These are phyloP conservation scores for Globisporangium splendens DNA, from an alignment of 352 stramenopile genomes.

Conservation along the genomic window DNA sequence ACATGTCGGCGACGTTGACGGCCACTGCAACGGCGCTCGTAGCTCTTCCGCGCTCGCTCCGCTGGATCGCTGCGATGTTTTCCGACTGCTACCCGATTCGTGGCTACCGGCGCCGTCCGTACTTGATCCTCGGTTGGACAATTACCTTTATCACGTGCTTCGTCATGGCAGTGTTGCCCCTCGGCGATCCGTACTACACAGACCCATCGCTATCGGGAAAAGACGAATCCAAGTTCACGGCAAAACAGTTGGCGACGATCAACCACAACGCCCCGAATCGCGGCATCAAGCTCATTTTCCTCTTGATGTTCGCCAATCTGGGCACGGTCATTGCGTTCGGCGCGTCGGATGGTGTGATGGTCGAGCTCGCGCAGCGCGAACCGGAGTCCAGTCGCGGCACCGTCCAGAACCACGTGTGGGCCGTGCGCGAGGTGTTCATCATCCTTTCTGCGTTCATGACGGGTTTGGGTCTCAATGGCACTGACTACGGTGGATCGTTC, in stretches of 20 bases:
- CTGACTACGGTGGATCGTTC: slow-evolving; percentile 46
- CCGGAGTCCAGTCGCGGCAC: slow-evolving; percentile 35
- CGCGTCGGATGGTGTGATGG: slow-evolving; percentile 58
- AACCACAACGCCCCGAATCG: slow-evolving; percentile 36
- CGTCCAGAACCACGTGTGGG: slow-evolving; percentile 35
- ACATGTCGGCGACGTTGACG: slow-evolving; percentile 45
- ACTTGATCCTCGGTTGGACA: slow-evolving; percentile 68
- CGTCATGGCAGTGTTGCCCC: slow-evolving; percentile 41
- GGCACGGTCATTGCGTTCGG: slow-evolving; percentile 77
- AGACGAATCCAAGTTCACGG: slow-evolving; percentile 26
- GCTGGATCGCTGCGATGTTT: slow-evolving; percentile 60
- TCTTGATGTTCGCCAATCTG: slow-evolving; percentile 70
- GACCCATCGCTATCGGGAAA: slow-evolving; percentile 22
- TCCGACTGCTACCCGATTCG: slow-evolving; percentile 80
- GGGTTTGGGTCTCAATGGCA: slow-evolving; percentile 39
- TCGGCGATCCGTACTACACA: slow-evolving; percentile 45
- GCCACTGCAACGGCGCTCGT: slow-evolving; percentile 45
- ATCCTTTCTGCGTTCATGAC: slow-evolving; percentile 41
- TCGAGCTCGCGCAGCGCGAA: slow-evolving; percentile 55
- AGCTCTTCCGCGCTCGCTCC: slow-evolving; percentile 35
- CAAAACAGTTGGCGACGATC: slow-evolving; percentile 27
- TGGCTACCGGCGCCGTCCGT: slow-evolving; percentile 74
- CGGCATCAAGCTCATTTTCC: slow-evolving; percentile 49
- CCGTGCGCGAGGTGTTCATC: slow-evolving; percentile 28
- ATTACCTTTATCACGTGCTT: slow-evolving; percentile 38